Evolutionary conservation across 257 asterid genomes (phyloP).

Genomic region (Solanum rostratum): DNA sequence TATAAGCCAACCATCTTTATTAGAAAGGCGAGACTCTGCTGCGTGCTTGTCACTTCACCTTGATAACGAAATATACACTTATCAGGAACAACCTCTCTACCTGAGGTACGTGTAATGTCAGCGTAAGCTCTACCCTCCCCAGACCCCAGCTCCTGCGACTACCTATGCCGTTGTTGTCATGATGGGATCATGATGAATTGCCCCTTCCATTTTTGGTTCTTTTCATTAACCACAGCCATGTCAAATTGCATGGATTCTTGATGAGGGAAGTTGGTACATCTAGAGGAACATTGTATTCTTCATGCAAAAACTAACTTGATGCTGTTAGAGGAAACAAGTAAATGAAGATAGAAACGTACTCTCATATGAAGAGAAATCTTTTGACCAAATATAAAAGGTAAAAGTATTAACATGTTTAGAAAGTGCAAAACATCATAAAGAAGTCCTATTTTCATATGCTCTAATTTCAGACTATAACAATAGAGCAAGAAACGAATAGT

Average conservation of each 20-base stretch:
- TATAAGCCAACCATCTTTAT: slow-evolving; percentile 65
- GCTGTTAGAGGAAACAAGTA: neutral
- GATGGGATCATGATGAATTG: neutral
- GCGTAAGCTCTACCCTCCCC: neutral
- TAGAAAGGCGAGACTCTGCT: slow-evolving; percentile 66
- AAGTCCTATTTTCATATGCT: neutral
- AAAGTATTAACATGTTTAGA: neutral
- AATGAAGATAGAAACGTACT: neutral
- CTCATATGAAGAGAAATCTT: neutral
- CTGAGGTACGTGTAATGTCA: neutral
- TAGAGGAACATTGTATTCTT: neutral
- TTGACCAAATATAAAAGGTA: neutral
- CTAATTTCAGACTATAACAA: neutral
- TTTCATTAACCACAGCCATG: neutral
- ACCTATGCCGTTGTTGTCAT: neutral
- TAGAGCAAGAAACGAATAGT: neutral
- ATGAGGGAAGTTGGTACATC: neutral
- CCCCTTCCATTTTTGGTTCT: neutral
- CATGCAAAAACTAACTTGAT: neutral
- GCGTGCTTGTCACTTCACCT: slow-evolving; percentile 97
- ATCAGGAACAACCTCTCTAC: neutral
- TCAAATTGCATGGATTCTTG: neutral
- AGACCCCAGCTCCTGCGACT: neutral
- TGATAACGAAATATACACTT: slow-evolving; percentile 63
- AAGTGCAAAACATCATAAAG: neutral